Conservation (phyloP, 129 eudicot species). For the Tagetes erecta region DNA sequence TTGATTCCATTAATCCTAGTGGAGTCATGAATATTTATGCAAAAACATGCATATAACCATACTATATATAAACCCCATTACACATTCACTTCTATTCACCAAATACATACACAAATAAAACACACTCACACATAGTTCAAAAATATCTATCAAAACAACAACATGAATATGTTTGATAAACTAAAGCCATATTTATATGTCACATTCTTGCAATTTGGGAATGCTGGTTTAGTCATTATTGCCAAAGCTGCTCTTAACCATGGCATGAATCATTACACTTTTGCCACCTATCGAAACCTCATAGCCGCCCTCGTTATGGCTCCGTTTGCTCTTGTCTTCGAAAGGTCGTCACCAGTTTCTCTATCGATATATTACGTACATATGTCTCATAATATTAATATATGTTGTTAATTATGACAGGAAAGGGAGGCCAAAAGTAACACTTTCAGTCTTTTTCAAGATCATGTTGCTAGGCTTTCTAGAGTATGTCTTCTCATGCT, state of each 20-base stretch:
- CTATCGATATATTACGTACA: background rate
- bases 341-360: conserved; percentile 46
- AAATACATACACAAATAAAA: background rate
- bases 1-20: conserved; percentile 44
- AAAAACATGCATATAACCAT: conserved; percentile 12
- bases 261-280: conserved; percentile 84
- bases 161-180: conserved; percentile 21
- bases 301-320: conserved; percentile 64
- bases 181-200: conserved; percentile 60
- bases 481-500: conserved; percentile 45
- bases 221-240: conserved; percentile 63
- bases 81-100: conserved; percentile 28
- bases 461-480: conserved; percentile 57
- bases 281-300: conserved; percentile 69
- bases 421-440: conserved; percentile 71
- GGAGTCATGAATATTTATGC: conserved; percentile 35
- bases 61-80: conserved; percentile 34
- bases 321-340: conserved; percentile 78
- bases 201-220: conserved; percentile 61
- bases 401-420: conserved; percentile 28
- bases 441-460: conserved; percentile 47
- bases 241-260: conserved; percentile 73
- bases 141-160: conserved; percentile 8
- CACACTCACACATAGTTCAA: background rate
- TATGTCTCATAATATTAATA: conserved; percentile 23